Percentiles rank a stretch among this genome's conserved stretches.
phyloP scores from a whole-genome alignment of 2,329 filamentous ascomycete species.

The Cladophialophora carrionii region DNA sequence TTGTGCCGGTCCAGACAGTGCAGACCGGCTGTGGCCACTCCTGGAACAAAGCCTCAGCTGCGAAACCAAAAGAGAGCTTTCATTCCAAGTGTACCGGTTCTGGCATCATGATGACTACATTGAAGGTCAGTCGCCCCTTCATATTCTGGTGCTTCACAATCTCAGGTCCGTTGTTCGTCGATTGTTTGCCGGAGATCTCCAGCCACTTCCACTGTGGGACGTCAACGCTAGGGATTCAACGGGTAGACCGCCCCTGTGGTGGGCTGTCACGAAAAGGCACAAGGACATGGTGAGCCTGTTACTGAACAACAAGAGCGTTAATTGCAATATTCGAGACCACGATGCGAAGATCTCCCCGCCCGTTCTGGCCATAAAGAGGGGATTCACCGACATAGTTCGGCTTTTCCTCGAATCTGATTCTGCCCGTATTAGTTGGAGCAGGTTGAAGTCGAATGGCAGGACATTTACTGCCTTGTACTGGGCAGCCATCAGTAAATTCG shows the following conservation, averaged over 20 bases:
- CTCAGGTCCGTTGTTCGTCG: neutral
- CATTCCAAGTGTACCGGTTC: constrained; percentile 7
- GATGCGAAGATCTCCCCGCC: neutral
- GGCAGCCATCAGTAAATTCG: neutral
- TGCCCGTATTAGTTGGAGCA: neutral
- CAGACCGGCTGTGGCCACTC: neutral
- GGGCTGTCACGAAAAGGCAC: constrained; percentile 1
- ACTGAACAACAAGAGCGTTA: neutral
- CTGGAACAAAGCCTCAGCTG: neutral
- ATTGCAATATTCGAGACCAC: neutral
- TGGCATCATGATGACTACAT: constrained; percentile 6
- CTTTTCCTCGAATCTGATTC: neutral
- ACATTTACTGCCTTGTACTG: constrained; percentile 2
- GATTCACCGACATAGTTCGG: neutral
- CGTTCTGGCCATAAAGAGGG: neutral
- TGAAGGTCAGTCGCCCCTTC: constrained; percentile 3
- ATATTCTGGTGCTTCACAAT: constrained; percentile 3
- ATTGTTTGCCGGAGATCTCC: neutral
- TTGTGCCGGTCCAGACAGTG: neutral
- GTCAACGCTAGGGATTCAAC: neutral
- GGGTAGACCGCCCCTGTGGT: constrained; percentile 1
- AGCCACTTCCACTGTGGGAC: neutral
- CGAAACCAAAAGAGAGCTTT: neutral
- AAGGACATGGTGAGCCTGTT: neutral
- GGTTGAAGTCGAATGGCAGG: neutral